These are phyloP conservation scores for Antitrichia curtipendula DNA, from an alignment of 225 moss, liverwort and hornwort genomes.

Conservation along the genomic window DNA sequence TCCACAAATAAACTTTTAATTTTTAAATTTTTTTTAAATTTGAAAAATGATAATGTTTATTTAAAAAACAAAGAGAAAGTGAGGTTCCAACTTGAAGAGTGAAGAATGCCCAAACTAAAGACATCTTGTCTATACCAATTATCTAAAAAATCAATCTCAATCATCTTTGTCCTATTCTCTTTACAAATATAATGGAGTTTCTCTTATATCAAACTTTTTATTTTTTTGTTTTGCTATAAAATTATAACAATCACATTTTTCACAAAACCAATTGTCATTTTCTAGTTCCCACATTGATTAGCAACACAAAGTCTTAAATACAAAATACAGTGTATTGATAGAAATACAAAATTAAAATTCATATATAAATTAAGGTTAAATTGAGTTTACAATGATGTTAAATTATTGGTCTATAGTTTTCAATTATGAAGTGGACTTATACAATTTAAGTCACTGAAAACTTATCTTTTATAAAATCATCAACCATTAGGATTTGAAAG, in stretches of 20 bases:
- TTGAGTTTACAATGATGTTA: not conserved
- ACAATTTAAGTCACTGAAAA: not conserved
- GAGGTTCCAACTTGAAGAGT: not conserved
- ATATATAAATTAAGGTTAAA: not conserved
- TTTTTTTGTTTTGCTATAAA: rapidly evolving
- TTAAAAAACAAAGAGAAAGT: not conserved
- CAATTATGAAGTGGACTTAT: not conserved
- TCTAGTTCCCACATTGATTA: not conserved
- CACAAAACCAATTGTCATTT: not conserved
- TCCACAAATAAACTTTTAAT: not conserved
- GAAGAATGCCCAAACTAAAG: not conserved
- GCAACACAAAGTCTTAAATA: not conserved
- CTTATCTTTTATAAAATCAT: not conserved
- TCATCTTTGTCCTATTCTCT: not conserved
- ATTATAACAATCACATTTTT: not conserved
- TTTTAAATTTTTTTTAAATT: rapidly evolving
- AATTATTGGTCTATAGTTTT: not conserved
- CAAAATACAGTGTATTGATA: too few relatives aligned
- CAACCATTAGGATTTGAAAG: not conserved
- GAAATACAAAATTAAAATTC: not conserved
- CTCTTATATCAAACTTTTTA: not conserved
- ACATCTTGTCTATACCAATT: not conserved
- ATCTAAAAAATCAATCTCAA: not conserved
- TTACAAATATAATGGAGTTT: not conserved
- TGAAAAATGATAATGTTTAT: not conserved